Evolutionary conservation across 352 stramenopile species (phyloP), one percentile per base, ranked within the genome.

Genomic region (Phytopythium montanum): DNA sequence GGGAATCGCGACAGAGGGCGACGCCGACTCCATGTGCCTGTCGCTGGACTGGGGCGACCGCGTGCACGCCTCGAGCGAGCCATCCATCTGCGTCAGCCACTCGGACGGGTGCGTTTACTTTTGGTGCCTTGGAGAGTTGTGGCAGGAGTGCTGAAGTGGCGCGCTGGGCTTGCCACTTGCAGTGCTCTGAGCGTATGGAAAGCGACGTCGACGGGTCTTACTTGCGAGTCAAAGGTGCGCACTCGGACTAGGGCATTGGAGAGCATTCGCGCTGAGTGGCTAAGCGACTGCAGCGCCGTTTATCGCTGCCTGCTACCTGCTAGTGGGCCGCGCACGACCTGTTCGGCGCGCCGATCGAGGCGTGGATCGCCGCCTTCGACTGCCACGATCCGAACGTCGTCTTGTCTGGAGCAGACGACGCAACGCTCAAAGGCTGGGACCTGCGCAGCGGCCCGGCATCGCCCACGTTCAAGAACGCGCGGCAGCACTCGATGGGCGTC

Each of bases 41-140:
- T 95, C 86, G 34, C 69, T 95, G 42, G 86, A 95, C 66, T 95
- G 86, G 86, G 93, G 69, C 65, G 90, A 94, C 56, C 80, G 82
- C 44, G 75, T 88, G 28, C 62, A 74, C 18, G 23, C 69, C 5
- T 74, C 59, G 33, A 31, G 59, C 14, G 68, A 90, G 26, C 84
- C 86, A 5, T 72, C 67, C 45, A 74, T 95, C 45, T 90, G 81
- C 56, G 80, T 92, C 23, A 95, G 86, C 62, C 81, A 92, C 57
- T 90, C 84, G 44, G 79, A 95, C 66, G 84, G 86, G 85, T 95
- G 12, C 42, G 25, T 8, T 41, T 25, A 38, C 9, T 29, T n/a
- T 26, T 61, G 7, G n/a, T 19, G 39, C 16, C 7, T 50, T 8
- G 9, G 33, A 16, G 33, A 9, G 9, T 38, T 12, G 51, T 51